A percentile compares a stretch with the other conserved stretches of the same genome.
phyloP scores from a whole-genome alignment of 2,329 filamentous ascomycete species.

The Penicillium sp. region DNA sequence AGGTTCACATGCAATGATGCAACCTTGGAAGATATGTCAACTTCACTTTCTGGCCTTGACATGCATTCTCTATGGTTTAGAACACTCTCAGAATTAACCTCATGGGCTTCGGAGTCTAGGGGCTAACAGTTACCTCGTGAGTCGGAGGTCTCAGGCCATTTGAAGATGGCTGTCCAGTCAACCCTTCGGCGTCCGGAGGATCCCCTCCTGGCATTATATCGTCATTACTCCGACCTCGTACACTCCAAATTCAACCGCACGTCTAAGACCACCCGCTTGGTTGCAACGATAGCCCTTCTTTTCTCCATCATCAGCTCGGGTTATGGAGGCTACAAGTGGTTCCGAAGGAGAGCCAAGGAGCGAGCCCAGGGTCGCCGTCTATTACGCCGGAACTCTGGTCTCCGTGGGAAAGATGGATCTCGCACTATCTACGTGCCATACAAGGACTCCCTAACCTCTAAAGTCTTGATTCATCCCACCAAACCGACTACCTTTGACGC shows the following conservation, averaged over 20 bases:
- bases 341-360: constrained; percentile 64
- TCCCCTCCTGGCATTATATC: constrained; percentile 55
- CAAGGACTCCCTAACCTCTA: constrained; percentile 64
- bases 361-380: constrained; percentile 73
- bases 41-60: constrained; percentile 1
- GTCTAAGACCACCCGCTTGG: constrained; percentile 61
- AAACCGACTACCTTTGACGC: constrained; percentile 94
- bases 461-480: constrained; percentile 81
- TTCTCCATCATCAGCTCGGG: constrained; percentile 69
- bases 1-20: constrained; percentile 26
- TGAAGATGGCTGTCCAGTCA: constrained; percentile 73
- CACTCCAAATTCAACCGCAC: constrained; percentile 51
- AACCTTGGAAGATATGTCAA: constrained; percentile 1
- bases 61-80: constrained; percentile 1
- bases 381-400: constrained; percentile 80
- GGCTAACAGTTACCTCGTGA: constrained; percentile 1
- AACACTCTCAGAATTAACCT: background rate
- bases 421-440: constrained; percentile 93
- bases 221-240: constrained; percentile 43
- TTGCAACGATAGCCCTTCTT: constrained; percentile 66
- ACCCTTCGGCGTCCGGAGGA: constrained; percentile 63
- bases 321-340: constrained; percentile 71
- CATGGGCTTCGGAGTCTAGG: constrained; percentile 1
- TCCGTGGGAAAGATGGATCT: constrained; percentile 88
- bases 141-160: constrained; percentile 5